A percentile compares a stretch with the other conserved stretches of the same genome.
phyloP scores from a whole-genome alignment of 2,329 filamentous ascomycete species.

The Aspergillus spinulosporus region DNA sequence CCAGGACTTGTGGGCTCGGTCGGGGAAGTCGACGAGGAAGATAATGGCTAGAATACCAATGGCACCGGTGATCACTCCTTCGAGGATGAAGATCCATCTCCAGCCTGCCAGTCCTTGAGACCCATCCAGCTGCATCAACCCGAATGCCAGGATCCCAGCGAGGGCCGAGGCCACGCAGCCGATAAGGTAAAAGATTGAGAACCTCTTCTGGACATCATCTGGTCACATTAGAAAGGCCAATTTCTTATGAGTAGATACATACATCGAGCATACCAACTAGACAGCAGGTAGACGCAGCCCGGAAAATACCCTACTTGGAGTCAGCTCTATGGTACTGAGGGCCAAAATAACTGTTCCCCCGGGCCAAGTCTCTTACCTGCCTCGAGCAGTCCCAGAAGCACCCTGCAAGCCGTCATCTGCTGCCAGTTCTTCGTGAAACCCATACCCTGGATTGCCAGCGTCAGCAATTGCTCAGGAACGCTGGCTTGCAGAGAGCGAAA shows the following conservation, averaged over 20 bases:
- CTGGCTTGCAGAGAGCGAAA: not conserved
- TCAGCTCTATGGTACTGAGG: constrained; percentile 50
- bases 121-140: constrained; percentile 46
- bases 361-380: constrained; percentile 17
- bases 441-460: constrained; percentile 25
- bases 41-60: constrained; percentile 34
- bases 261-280: constrained; percentile 66
- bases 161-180: constrained; percentile 51
- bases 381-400: constrained; percentile 32
- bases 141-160: constrained; percentile 49
- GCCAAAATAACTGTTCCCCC: not conserved
- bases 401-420: constrained; percentile 27
- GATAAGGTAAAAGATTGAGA: constrained; percentile 52
- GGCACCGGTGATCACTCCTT: constrained; percentile 44
- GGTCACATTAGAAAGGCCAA: not conserved
- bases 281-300: constrained; percentile 69
- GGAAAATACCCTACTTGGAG: constrained; percentile 67
- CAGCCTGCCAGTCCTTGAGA: constrained; percentile 47
- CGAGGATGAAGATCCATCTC: constrained; percentile 59
- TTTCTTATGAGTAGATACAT: constrained; percentile 15
- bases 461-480: constrained; percentile 8
- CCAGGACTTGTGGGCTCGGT: constrained; percentile 34
- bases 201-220: constrained; percentile 37
- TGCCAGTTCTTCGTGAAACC: constrained; percentile 34
- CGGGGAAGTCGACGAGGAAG: constrained; percentile 43